Evolutionary conservation across 2,329 filamentous ascomycete species (phyloP).

Genomic region (Penicillium hordei): DNA sequence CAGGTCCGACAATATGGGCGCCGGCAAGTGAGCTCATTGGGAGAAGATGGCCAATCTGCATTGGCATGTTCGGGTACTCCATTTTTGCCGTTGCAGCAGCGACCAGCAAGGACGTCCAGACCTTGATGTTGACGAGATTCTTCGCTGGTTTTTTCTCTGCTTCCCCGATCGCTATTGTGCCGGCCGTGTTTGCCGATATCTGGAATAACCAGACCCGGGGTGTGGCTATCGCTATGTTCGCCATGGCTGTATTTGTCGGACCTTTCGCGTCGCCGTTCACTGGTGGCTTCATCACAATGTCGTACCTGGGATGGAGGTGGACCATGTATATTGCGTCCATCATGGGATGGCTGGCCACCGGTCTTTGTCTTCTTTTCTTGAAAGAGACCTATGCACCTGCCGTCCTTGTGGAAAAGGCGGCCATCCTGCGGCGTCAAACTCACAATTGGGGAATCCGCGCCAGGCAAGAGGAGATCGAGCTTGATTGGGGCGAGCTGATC

Average conservation of each 20-base stretch:
- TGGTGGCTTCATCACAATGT: constrained; percentile 53
- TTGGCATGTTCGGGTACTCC: constrained; percentile 44
- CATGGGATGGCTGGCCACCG: constrained; percentile 53
- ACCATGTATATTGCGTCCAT: constrained; percentile 54
- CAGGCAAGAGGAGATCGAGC: constrained; percentile 54
- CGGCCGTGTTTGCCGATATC: constrained; percentile 51
- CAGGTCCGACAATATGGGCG: constrained; percentile 64
- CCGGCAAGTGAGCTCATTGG: constrained; percentile 63
- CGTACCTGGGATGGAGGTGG: constrained; percentile 53
- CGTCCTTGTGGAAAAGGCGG: constrained; percentile 41
- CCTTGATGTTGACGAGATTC: constrained; percentile 48
- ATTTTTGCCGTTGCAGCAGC: constrained; percentile 51
- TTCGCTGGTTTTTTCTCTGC: constrained; percentile 50
- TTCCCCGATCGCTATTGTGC: constrained; percentile 47
- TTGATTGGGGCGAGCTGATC: constrained; percentile 51
- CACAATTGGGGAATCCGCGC: constrained; percentile 63
- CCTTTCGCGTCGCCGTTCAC: constrained; percentile 53
- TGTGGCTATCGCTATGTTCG: constrained; percentile 50
- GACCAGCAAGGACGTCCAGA: constrained; percentile 42
- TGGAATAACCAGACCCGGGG: constrained; percentile 49
- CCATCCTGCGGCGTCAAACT: constrained; percentile 53
- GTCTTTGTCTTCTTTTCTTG: constrained; percentile 44
- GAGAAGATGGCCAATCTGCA: constrained; percentile 53
- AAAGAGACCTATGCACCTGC: constrained; percentile 56
- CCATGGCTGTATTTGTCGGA: constrained; percentile 52